Base-by-base conservation (phyloP, 192 early-diverging fungal genomes). In the Oehlia diaphana region DNA sequence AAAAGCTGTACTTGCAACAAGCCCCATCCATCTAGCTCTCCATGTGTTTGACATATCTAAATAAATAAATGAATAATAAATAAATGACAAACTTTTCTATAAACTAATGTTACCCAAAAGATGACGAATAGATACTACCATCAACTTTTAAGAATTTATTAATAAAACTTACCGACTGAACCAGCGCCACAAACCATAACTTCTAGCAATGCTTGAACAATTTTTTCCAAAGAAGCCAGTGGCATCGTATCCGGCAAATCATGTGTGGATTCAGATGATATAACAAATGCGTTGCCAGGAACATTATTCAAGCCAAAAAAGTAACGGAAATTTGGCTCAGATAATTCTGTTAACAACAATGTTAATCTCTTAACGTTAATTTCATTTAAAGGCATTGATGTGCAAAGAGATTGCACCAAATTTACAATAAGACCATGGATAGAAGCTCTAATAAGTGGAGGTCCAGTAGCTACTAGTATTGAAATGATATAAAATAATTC, bases 371-470 rank as follows among this genome's bases (percentile, higher is more conserved):
- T 82, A 21, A 88, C 74, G 50, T 88, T 90, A 33, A 80, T 84
- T 71, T 90, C 88, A 35, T 87, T 86, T 35, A 93, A 78, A 21
- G 88, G 85, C 33, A 91, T 88, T 1, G 90, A 76, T 2, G 93
- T 94, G 19, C 87, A 91, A 63, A 98, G 80, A 2, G 92, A 91
- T 82, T 98, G 97, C 16, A 99, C 91, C 42, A 96, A 88, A 75
- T 99, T 97, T 77, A 97, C 91, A 4, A 96, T 94, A 53, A 97
- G 90, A n/a, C 96, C 96, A 80, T 99, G 96, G 13, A 98, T 90
- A n/a, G 95, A 92, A 0, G 93, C 87, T 7, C 96, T 91, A 70
- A 98, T 93, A 33, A 95, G 78, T 6, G 95, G 92, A 0, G 94
- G 90, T 0, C 97, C 97, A 8, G 94, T 84, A 53, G 95, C 96